Conservation (phyloP, 2,329 filamentous ascomycete species). For the Fusarium austroafricanum region DNA sequence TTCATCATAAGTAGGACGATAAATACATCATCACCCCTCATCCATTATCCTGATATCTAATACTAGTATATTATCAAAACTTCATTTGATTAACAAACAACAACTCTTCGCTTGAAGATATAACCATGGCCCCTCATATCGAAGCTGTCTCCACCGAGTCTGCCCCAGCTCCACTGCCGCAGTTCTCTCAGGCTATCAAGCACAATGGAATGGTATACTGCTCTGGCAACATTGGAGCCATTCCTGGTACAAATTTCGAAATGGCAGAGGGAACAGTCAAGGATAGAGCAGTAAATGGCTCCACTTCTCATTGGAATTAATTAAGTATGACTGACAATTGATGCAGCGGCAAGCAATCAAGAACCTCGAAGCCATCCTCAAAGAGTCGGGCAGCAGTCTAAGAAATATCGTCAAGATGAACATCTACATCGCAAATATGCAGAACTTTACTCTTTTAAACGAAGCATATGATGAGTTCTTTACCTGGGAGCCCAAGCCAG, state of each 20-base stretch:
- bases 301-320: not conserved
- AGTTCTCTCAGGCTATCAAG: conserved; percentile 71
- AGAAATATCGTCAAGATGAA: conserved; percentile 75
- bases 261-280: conserved; percentile 63
- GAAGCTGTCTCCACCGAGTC: conserved; percentile 12
- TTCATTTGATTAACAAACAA: not conserved
- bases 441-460: conserved; percentile 70
- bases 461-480: conserved; percentile 66
- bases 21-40: not conserved
- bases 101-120: not conserved
- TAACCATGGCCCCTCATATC: conserved; percentile 1
- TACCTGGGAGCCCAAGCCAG: conserved; percentile 58
- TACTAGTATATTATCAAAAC: not conserved
- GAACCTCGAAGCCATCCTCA: conserved; percentile 58
- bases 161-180: conserved; percentile 52
- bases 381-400: conserved; percentile 68
- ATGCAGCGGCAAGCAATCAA: conserved; percentile 9
- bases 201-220: conserved; percentile 77
- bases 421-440: conserved; percentile 73
- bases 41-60: not conserved
- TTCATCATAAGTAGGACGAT: not conserved
- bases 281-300: not conserved
- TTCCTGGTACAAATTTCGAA: conserved; percentile 60
- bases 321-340: not conserved
- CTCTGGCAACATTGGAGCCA: conserved; percentile 70